phyloP scores from a whole-genome alignment of 1,284 basidiomycete species.

The Pyrrhoderma lamaoense region DNA sequence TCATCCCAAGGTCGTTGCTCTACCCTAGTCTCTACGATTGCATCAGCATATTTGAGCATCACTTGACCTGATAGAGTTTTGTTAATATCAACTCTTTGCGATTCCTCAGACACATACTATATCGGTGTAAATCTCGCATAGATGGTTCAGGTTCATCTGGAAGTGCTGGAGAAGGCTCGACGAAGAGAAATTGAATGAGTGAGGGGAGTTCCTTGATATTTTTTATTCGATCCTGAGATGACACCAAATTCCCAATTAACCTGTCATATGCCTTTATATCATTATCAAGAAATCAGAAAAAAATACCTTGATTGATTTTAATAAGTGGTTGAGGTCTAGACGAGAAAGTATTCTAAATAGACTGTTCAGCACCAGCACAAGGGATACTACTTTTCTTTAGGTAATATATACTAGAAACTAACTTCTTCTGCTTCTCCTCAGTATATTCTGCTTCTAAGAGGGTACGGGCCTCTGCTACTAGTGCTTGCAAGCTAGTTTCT shows the following conservation, averaged over 20 bases:
- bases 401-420: not conserved
- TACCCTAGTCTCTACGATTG: not conserved
- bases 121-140: constrained; percentile 1
- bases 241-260: not conserved
- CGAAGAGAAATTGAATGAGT: constrained; percentile 12
- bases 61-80: constrained; percentile 4
- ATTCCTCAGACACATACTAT: not conserved
- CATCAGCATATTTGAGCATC: constrained; percentile 7
- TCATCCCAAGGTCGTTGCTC: constrained; percentile 11
- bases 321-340: constrained; percentile 8
- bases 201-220: constrained; percentile 11
- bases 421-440: not conserved
- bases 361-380: not conserved
- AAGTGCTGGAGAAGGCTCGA: not conserved
- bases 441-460: not conserved
- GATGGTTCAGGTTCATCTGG: not conserved
- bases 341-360: not conserved
- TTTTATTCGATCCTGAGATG: constrained; percentile 8
- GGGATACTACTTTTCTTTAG: not conserved
- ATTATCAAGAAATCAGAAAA: not conserved
- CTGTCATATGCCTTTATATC: too few species aligned
- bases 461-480: not conserved
- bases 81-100: not conserved
- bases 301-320: constrained; percentile 10
- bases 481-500: not conserved